Base-by-base conservation (phyloP, 306 rosid genomes). In the Pachyrhizus erosus region DNA sequence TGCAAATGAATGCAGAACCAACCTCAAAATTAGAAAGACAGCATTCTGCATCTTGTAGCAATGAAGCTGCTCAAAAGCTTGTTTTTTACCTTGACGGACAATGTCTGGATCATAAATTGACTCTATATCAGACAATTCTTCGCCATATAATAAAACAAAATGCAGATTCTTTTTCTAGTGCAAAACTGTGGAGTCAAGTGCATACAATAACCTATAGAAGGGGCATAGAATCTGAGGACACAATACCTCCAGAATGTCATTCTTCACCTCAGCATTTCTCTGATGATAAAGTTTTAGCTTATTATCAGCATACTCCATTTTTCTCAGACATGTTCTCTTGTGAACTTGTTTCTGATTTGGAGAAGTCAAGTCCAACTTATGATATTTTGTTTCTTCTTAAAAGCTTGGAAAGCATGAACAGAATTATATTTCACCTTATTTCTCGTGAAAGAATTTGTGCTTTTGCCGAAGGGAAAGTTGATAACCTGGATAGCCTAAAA, bases 51-150 rank as follows among this genome's bases (percentile, higher is more conserved):
- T 83, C 91, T 83, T 81, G 85, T 76, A 86, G 92, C 72, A 71
- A 79, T 60, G 84, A 86, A 77, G 85, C 86, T 83, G 79, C 84
- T 78, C 88, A 84, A 1, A 93, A 90, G 76, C 90, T 96, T 86
- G 80, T 81, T 70, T 90, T 93, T 89, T 89, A 74, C 83, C 92
- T 94, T 24, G 99, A 91, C 45, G 97, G 89, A 82, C 89, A 92
- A 80, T 84, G 77, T 73, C 85, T 96, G 66, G 92, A 91, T 68
- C 86, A 73, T 81, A 80, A 85, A 34, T 76, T 87, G 88, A 92
- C 94, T 21, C 65, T 96, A 31, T 96, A 96, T 84, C 99, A 96
- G 87, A 93, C 97, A 68, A 89, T 96, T 89, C 91, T 96, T 74
- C 68, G 82, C 61, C 94, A 87, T 77, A 83, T 86, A 75, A 86